Evolutionary conservation across 768 basidiomycete genomes (phyloP).

Genomic region (Russula olivacea): DNA sequence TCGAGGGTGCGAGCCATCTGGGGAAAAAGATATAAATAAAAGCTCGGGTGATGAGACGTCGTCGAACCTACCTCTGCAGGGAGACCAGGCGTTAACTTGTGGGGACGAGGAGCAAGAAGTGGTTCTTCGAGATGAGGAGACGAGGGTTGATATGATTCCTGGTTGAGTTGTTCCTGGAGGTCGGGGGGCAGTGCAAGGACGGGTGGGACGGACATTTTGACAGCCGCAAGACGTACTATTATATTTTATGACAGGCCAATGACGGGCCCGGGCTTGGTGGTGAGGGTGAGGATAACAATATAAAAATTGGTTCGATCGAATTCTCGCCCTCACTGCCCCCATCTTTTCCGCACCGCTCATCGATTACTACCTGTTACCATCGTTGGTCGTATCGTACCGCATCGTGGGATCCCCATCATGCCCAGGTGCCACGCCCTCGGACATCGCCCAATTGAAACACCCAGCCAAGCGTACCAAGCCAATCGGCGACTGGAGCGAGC

Average conservation of each 20-base stretch:
- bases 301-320: neutral
- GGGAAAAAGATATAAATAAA: conserved; percentile 23
- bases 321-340: neutral
- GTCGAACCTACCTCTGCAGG: conserved; percentile 54
- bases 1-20: conserved; percentile 65
- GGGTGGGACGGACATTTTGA: conserved; percentile 9
- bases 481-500: neutral
- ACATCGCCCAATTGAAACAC: neutral
- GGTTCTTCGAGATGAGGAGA: conserved; percentile 50
- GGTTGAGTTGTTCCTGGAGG: neutral
- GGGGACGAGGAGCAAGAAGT: conserved; percentile 60
- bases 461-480: neutral
- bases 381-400: neutral
- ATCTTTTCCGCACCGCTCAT: neutral
- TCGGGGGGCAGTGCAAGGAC: neutral
- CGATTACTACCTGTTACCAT: neutral
- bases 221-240: neutral
- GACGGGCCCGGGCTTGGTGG: neutral
- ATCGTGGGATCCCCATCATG: neutral
- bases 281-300: neutral
- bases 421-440: neutral
- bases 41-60: conserved; percentile 8
- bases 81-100: conserved; percentile 52
- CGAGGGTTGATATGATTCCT: conserved; percentile 24
- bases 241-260: neutral